These are phyloP conservation scores for Eucalyptus guilfoylei DNA, from an alignment of 345 rosid genomes.

Conservation along the genomic window DNA sequence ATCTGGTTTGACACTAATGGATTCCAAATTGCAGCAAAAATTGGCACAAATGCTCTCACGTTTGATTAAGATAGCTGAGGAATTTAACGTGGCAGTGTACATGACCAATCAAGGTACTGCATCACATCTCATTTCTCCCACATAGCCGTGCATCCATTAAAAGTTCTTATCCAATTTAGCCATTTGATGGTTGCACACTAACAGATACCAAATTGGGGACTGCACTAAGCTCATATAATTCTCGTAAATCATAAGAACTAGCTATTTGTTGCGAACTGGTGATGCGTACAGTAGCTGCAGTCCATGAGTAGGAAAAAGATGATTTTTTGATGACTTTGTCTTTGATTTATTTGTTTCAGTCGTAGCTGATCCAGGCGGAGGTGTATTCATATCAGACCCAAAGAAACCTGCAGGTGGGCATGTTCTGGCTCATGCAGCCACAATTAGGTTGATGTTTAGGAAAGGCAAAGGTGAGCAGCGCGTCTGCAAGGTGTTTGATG, in stretches of 20 bases:
- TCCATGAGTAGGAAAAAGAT: not conserved
- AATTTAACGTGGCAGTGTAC: not conserved
- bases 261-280: not conserved
- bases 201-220: not conserved
- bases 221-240: not conserved
- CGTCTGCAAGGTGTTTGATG: not conserved
- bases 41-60: not conserved
- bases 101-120: not conserved
- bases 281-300: not conserved
- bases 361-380: not conserved
- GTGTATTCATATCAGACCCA: not conserved
- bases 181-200: not conserved
- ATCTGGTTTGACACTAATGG: not conserved
- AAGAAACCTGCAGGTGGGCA: not conserved
- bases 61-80: not conserved
- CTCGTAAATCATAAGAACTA: not conserved
- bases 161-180: not conserved
- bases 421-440: not conserved
- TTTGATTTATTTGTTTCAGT: not conserved
- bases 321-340: not conserved
- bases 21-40: not conserved
- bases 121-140: not conserved
- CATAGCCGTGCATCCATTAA: not conserved
- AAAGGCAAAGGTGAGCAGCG: not conserved
- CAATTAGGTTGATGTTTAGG: not conserved